These are phyloP conservation scores for Citrus hindsii DNA, from an alignment of 345 rosid genomes.

Conservation along the genomic window DNA sequence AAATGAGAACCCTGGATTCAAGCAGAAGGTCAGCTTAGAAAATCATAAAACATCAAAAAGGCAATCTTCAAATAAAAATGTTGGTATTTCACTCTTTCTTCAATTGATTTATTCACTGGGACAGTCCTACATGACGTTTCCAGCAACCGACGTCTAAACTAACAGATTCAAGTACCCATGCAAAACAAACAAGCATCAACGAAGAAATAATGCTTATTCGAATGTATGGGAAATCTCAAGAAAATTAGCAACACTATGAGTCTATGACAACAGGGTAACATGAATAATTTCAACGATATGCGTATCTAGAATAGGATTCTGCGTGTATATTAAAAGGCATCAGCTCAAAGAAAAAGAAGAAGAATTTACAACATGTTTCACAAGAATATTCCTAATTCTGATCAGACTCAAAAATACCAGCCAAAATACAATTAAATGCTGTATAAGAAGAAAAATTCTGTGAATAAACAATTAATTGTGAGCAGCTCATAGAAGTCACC, in stretches of 20 bases:
- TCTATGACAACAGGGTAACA: neutral
- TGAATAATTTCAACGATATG: neutral
- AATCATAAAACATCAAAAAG: slow-evolving; percentile 16
- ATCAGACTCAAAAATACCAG: neutral
- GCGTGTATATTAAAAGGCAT: neutral
- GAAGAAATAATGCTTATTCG: neutral
- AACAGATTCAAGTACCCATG: neutral
- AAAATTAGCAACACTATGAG: neutral
- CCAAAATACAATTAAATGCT: neutral
- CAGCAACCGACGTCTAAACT: neutral
- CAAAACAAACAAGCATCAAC: neutral
- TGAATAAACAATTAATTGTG: neutral
- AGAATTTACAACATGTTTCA: neutral
- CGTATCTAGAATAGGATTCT: neutral
- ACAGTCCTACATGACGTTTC: neutral
- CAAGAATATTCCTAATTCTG: neutral
- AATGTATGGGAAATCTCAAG: neutral
- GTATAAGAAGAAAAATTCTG: neutral
- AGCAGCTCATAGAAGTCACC: neutral
- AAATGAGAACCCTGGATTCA: slow-evolving; percentile 65
- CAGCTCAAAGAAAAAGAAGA: neutral
- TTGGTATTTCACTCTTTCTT: neutral
- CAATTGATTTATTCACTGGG: neutral
- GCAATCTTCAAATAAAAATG: slow-evolving; percentile 3
- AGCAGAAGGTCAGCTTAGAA: slow-evolving; percentile 12